A percentile compares a stretch with the other conserved stretches of the same genome.
phyloP scores from a whole-genome alignment of 1,284 basidiomycete genomes.

The Sanghuangporus sanghuang region DNA sequence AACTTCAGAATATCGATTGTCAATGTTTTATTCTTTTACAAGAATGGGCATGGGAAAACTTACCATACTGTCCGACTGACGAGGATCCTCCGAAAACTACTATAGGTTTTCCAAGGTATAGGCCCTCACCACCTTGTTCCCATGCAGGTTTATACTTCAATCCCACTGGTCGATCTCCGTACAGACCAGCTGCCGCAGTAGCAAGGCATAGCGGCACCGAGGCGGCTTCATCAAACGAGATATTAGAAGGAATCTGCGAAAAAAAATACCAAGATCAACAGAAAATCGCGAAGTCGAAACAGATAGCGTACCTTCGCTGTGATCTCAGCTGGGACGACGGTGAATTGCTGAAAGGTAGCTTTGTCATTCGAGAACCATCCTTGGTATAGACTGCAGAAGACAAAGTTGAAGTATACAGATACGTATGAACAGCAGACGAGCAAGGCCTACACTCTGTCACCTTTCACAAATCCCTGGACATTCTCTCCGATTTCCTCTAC shows the following conservation, averaged over 20 bases:
- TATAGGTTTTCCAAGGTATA: conserved; percentile 24
- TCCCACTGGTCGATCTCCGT: conserved; percentile 1
- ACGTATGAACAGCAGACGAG: not conserved
- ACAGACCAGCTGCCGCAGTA: conserved; percentile 34
- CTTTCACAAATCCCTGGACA: conserved; percentile 31
- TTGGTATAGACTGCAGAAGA: conserved; percentile 18
- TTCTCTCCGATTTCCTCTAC: conserved; percentile 36
- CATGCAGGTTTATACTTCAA: conserved; percentile 18
- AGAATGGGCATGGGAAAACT: conserved; percentile 19
- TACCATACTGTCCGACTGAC: conserved; percentile 35
- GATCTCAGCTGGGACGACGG: conserved; percentile 21
- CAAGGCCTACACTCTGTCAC: conserved; percentile 34
- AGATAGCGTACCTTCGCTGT: conserved; percentile 22
- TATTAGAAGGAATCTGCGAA: conserved; percentile 26
- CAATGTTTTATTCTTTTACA: not conserved
- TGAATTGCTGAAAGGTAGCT: conserved; percentile 28
- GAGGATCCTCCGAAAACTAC: conserved; percentile 33
- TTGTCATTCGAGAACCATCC: conserved; percentile 21
- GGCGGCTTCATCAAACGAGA: conserved; percentile 31
- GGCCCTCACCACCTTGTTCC: conserved; percentile 23
- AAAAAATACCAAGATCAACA: not conserved
- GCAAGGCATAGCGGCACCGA: conserved; percentile 35
- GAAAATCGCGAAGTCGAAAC: not conserved
- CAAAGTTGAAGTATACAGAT: not conserved
- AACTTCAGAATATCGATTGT: not conserved